Conservation (phyloP, 73 alveolate species). For the Paramecium tetraurelia region DNA sequence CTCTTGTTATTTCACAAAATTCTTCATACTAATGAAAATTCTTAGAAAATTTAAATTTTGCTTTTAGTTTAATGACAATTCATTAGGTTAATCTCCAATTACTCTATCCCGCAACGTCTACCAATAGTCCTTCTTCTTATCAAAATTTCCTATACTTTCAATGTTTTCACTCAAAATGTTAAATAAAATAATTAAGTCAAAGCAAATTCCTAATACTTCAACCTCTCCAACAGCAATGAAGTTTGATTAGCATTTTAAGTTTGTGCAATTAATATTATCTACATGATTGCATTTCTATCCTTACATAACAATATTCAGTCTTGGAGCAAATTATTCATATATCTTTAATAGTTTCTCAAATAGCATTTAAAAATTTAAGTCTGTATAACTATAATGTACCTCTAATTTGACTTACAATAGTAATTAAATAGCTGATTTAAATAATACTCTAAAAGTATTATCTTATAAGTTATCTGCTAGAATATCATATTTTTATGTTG, state of each 20-base stretch:
- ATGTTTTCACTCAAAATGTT: not conserved
- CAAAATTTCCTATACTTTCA: not conserved
- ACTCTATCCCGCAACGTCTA: not conserved
- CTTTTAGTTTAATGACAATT: not conserved
- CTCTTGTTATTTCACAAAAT: not conserved
- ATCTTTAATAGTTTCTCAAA: not conserved
- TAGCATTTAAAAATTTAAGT: not conserved
- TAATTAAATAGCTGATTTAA: not conserved
- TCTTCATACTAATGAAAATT: not conserved
- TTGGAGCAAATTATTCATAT: not conserved
- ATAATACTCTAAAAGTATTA: not conserved
- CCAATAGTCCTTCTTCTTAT: constrained; percentile 4
- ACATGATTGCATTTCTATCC: constrained; percentile 9
- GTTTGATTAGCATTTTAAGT: not conserved
- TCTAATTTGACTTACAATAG: not conserved
- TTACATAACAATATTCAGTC: not conserved
- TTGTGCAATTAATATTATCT: not conserved
- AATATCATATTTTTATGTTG: not conserved
- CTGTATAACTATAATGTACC: not conserved
- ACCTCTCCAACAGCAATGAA: not conserved
- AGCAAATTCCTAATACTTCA: not conserved
- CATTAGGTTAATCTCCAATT: not conserved
- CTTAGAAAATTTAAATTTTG: not conserved
- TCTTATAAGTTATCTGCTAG: not conserved
- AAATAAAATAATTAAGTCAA: not conserved